Evolutionary conservation across 2,329 filamentous ascomycete species (phyloP), one percentile per base, ranked within the genome.

Genomic region (Beauveria sp.): DNA sequence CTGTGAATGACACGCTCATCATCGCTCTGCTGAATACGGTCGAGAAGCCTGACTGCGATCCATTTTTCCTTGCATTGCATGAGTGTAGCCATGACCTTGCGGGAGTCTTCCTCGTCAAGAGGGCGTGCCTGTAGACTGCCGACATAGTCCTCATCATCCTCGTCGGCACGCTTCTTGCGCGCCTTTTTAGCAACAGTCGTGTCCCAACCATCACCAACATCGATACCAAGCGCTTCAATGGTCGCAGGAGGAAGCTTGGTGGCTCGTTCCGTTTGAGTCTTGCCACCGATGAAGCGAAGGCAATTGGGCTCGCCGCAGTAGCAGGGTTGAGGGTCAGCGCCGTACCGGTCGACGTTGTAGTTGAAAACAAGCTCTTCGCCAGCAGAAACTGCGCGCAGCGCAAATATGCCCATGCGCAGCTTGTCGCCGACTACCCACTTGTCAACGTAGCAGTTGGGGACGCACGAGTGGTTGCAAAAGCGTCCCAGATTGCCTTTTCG

Each of bases 61-160:
- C 95, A 99, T 75, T 97, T 97, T 80, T 99, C 95, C 75, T 96
- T 96, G 81, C 91, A 96, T 74, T 97, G 93, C 86, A 96, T 93
- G 63, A 99, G 85, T 58, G 92, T 89, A 26, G 93, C 93, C 91
- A 97, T 96, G 74, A 97, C 91, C 76, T 96, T 96, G 69, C 89
- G 91, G 64, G 96, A 91, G 65, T 89, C 91, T 63, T 88, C 85
- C 69, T 95, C 90, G 66, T 91, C 87, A 63, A 97, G 82, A 53
- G 84, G 86, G 70, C 87, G 90, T 57, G 90, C 87, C 72, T 93
- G 85, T 63, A 96, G 82, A 73, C 91, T 93, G 74, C 92, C 95
- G 73, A 97, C 88, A 71, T 98, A 98, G 70, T 97, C 93, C 71
- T 96, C 93, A 68, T 97, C 93, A 65, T 96, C 91, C 71, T 97